phyloP scores from a whole-genome alignment of 2,329 filamentous ascomycete species.

The Niveomyces coronatus region DNA sequence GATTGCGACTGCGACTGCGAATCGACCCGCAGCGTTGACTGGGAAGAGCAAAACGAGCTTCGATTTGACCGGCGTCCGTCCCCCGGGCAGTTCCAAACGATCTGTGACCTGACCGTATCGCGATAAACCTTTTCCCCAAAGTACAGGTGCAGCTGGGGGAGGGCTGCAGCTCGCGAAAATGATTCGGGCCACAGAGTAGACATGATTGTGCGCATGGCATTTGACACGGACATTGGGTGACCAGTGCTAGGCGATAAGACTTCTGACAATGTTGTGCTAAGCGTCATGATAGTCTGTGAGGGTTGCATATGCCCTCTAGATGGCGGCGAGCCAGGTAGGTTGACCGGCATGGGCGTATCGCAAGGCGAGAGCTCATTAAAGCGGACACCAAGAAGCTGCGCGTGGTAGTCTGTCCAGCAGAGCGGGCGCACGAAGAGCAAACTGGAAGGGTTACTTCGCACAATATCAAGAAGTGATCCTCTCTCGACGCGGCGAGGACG shows the following conservation, averaged over 20 bases:
- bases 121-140: constrained; percentile 37
- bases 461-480: constrained; percentile 42
- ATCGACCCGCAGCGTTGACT: constrained; percentile 26
- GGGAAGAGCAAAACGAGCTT: constrained; percentile 23
- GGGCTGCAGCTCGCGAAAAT: constrained; percentile 20
- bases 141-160: constrained; percentile 36
- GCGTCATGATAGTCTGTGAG: constrained; percentile 30
- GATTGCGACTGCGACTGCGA: constrained; percentile 17
- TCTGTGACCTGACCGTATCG: constrained; percentile 35
- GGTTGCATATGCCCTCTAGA: constrained; percentile 27
- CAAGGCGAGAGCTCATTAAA: constrained; percentile 35
- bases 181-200: constrained; percentile 32
- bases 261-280: constrained; percentile 34
- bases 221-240: constrained; percentile 25
- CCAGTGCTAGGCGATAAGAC: constrained; percentile 26
- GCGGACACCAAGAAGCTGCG: constrained; percentile 33
- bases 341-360: constrained; percentile 29
- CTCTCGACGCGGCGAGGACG: constrained; percentile 25
- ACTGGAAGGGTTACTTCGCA: constrained; percentile 36
- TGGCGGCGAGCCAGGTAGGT: constrained; percentile 22
- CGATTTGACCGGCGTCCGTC: constrained; percentile 15
- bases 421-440: constrained; percentile 43
- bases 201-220: constrained; percentile 34
- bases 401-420: constrained; percentile 45
- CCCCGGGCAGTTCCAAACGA: constrained; percentile 37